Evolutionary conservation across 2,329 filamentous ascomycete genomes (phyloP).

Genomic region (Colletotrichum tamarilloi): DNA sequence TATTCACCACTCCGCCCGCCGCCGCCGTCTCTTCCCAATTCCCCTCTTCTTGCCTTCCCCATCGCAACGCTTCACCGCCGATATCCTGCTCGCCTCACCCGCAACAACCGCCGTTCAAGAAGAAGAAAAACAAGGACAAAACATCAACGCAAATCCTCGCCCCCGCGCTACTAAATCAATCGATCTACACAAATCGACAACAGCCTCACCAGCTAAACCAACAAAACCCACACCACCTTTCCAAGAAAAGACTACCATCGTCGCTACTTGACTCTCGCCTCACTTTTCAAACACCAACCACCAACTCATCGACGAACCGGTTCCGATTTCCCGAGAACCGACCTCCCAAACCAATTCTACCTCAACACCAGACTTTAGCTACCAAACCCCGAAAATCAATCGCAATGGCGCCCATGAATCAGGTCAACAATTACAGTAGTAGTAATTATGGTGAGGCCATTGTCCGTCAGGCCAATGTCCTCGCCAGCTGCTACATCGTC

Average conservation of each 20-base stretch:
- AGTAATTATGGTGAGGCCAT: constrained; percentile 79
- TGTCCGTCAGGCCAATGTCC: constrained; percentile 76
- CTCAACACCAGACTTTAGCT: constrained; percentile 35
- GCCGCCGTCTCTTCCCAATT: neutral
- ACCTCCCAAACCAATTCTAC: constrained; percentile 31
- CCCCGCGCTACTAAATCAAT: constrained; percentile 10
- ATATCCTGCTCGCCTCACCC: constrained; percentile 12
- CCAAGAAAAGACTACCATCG: neutral
- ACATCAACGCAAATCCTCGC: neutral
- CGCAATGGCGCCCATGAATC: constrained; percentile 77
- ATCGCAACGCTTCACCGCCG: constrained; percentile 30
- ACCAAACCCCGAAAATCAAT: constrained; percentile 43
- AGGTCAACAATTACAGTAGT: constrained; percentile 74
- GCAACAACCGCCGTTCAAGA: constrained; percentile 11
- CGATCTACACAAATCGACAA: constrained; percentile 4
- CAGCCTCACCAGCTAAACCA: constrained; percentile 1
- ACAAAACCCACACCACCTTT: neutral
- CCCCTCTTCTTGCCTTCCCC: constrained; percentile 4
- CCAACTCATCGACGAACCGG: constrained; percentile 9
- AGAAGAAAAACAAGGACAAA: neutral
- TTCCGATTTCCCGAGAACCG: constrained; percentile 27
- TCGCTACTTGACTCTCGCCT: constrained; percentile 1
- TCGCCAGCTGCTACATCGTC: constrained; percentile 92
- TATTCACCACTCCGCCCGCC: constrained; percentile 12
- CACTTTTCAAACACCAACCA: constrained; percentile 7